A percentile compares a stretch with the other conserved stretches of the same genome.
phyloP scores from a whole-genome alignment of 371 early-diverging fungal genomes.

The Mucor lusitanicus region DNA sequence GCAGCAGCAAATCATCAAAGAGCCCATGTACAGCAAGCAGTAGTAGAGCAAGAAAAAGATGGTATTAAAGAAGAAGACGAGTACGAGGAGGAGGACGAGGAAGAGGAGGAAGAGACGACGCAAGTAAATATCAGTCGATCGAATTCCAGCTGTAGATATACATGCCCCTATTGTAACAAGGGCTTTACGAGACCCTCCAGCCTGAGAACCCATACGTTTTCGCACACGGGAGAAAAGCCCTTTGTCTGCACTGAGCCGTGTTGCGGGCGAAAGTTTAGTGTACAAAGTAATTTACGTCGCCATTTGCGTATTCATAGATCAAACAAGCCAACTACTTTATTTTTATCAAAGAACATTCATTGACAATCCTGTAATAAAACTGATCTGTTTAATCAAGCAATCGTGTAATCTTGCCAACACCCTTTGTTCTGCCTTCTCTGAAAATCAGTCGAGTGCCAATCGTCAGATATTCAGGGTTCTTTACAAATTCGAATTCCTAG shows the following conservation, averaged over 20 bases:
- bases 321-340: slow-evolving; percentile 14
- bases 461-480: slow-evolving; percentile 81
- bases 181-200: slow-evolving; percentile 73
- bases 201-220: slow-evolving; percentile 64
- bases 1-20: not conserved
- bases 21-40: not conserved
- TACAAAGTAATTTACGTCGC: slow-evolving; percentile 72
- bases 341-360: slow-evolving; percentile 9
- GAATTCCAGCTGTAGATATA: slow-evolving; percentile 36
- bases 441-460: slow-evolving; percentile 78
- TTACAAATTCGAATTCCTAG: slow-evolving; percentile 77
- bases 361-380: not conserved
- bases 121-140: not conserved
- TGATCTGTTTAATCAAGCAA: slow-evolving; percentile 13
- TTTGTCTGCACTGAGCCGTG: slow-evolving; percentile 61
- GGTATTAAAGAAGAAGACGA: not conserved
- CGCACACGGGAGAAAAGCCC: slow-evolving; percentile 80
- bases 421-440: slow-evolving; percentile 91
- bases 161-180: slow-evolving; percentile 67
- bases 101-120: not conserved
- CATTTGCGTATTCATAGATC: slow-evolving; percentile 56
- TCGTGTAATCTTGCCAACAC: slow-evolving; percentile 82
- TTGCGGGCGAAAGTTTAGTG: slow-evolving; percentile 73
- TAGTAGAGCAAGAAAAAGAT: not conserved
- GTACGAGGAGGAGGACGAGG: not conserved